A percentile compares a stretch with the other conserved stretches of the same genome.
Conservation (phyloP, 768 basidiomycete genomes). For the Tremella mesenterica region DNA sequence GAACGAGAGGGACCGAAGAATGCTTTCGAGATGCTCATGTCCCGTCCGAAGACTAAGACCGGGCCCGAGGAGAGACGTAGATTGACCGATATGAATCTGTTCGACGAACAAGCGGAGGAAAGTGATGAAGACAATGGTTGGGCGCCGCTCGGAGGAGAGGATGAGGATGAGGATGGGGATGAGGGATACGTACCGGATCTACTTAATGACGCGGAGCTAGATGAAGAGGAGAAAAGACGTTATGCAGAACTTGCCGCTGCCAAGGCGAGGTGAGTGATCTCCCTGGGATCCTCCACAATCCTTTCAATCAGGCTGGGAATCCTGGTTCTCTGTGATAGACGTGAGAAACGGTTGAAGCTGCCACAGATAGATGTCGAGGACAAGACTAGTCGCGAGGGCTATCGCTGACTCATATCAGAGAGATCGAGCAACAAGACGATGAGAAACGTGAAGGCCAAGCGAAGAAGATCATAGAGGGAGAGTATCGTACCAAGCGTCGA, state of each 20-base stretch:
- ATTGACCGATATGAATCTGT: constrained; percentile 10
- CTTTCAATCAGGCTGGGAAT: too few species aligned
- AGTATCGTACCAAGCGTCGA: constrained; percentile 21
- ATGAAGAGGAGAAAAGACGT: constrained; percentile 21
- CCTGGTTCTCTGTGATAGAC: too few species aligned
- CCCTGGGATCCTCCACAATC: background rate
- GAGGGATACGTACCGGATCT: constrained; percentile 24
- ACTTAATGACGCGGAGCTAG: constrained; percentile 30
- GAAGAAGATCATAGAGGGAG: constrained; percentile 28
- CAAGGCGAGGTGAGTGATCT: constrained; percentile 22
- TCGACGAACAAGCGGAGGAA: constrained; percentile 39
- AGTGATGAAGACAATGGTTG: constrained; percentile 40
- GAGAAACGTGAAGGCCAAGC: constrained; percentile 21
- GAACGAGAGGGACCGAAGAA: background rate
- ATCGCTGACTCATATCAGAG: constrained; percentile 9
- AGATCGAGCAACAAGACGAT: constrained; percentile 32
- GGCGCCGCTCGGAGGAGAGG: constrained; percentile 10
- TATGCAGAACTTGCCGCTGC: constrained; percentile 28
- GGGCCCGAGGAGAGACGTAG: background rate
- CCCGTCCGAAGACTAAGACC: background rate
- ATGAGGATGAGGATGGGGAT: constrained; percentile 32
- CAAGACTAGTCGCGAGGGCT: too few species aligned
- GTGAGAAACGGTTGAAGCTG: too few species aligned
- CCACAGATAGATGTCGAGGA: too few species aligned
- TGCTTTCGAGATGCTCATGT: constrained; percentile 21